A percentile compares a stretch with the other conserved stretches of the same genome.
phyloP scores from a whole-genome alignment of 2,329 filamentous ascomycete genomes.

The Pseudogymnoascus sp. region DNA sequence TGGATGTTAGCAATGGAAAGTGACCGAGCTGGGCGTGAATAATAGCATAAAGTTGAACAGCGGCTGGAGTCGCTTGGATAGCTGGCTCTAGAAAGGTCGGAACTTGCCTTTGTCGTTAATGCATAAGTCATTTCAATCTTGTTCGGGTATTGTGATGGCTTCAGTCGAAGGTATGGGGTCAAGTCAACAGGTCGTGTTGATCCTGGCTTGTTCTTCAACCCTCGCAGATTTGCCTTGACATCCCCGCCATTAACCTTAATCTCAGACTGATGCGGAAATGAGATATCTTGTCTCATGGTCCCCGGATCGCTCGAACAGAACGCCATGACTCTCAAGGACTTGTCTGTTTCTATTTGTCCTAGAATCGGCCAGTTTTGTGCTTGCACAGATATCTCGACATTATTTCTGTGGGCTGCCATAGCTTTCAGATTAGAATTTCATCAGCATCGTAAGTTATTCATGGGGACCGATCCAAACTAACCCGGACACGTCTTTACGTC shows the following conservation, averaged over 20 bases:
- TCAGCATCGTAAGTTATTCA: background rate
- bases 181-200: conserved; percentile 92
- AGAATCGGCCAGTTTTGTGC: conserved; percentile 39
- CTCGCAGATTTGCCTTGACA: conserved; percentile 86
- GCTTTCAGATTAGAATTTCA: conserved; percentile 20
- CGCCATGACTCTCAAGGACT: conserved; percentile 61
- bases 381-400: conserved; percentile 50
- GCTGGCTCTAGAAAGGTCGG: conserved; percentile 13
- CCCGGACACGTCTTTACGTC: conserved; percentile 63
- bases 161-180: conserved; percentile 66
- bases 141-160: conserved; percentile 63
- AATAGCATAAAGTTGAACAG: conserved; percentile 10
- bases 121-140: conserved; percentile 84
- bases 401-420: conserved; percentile 33
- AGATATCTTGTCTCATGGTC: conserved; percentile 62
- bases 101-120: conserved; percentile 72
- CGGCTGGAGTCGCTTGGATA: conserved; percentile 14
- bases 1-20: background rate
- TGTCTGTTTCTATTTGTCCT: conserved; percentile 20
- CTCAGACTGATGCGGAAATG: conserved; percentile 89
- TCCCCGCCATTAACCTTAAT: conserved; percentile 84
- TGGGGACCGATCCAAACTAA: conserved; percentile 35
- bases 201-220: conserved; percentile 91
- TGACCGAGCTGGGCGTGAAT: background rate
- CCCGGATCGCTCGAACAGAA: conserved; percentile 67